Base-by-base conservation (phyloP, 2,329 filamentous ascomycete genomes). In the Pseudogymnoascus pannorum region DNA sequence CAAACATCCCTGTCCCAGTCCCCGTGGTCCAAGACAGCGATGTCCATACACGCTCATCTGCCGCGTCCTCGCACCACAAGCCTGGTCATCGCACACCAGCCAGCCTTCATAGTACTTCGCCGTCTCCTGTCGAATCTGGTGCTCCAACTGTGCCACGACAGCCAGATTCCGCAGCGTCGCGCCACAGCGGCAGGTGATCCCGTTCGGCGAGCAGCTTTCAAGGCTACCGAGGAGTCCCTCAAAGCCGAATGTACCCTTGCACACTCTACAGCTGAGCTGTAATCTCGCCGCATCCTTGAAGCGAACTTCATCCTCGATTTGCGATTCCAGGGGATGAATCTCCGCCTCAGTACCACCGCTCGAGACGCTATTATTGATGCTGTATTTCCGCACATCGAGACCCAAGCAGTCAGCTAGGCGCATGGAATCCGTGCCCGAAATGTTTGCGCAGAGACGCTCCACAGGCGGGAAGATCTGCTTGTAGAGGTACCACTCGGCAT, bases 391-490 rank as follows among this genome's bases (percentile, higher is more conserved):
- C 24, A 91, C 86, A 73, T 99, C 94, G 24, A 99, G 86, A 2
- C 94, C 94, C 12, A 99, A 84, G 72, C 94, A 96, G 72, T 97
- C 92, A 1, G 94, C 94, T 8, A 99, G 82, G 66, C 92, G 87
- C 1, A 91, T 85, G 6, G 93, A 89, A 65, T 96, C 95, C 1
- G 94, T 99, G 63, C 94, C 94, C 12, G 85, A 85, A 69, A 99
- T 97, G 63, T 96, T 96, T 64, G 93, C 94, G 73, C 94, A 99
- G 20, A 99, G 86, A 81, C 94, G 91, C 77, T 99, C 94, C 24
- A 99, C 94, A 0, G 94, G 94, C 9, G 94, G 94, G 76, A 99
- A 91, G 63, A 99, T 97, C 75, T 99, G 94, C 79, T 99, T 99
- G 78, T 91, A 88, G 38, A 99, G 85, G 74, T 99, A 99, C 84